Evolutionary conservation across 257 asterid species (phyloP), one percentile per base, ranked within the genome.

Genomic region (Orobanche coerulescens): DNA sequence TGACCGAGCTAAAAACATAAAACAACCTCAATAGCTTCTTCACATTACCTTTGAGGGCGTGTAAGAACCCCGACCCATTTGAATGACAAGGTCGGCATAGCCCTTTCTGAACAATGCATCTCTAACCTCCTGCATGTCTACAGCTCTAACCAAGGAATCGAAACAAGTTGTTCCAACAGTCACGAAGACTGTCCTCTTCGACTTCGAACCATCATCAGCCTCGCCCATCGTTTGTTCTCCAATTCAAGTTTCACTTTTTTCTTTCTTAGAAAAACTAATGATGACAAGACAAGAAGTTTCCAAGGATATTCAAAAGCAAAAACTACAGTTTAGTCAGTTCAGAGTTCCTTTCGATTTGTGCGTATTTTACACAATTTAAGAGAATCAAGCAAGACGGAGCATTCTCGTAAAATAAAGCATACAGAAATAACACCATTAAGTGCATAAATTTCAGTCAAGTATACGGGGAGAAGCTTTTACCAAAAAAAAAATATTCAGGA

Each of bases 141-240:
- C 92, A 6, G 95, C 86, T 78, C 75, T 79, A 77, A 89, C 96
- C 75, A 93, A 76, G 8, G 95, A 75, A 80, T 93, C 98, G 65
- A 93, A 93, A 77, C 78, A 40, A 52, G 98, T 93, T 6, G 97
- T 93, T 36, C 98, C 98, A 26, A 89, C 98, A 0, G 96, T 93
- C 75, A 86, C 94, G 58, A 93, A 89, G 31, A 83, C 97, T 18
- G 76, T 71, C 72, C 81, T 78, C 71, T 77, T 79, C 6, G 79
- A 56, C 66, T 62, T 58, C 61, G 40, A 16, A 65, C 28, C 65
- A 69, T 56, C 84, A 31, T 62, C 78, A 63, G 33, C 73, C 61
- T 73, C 85, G 36, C 63, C 75, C 94, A 82, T 85, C 26, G 31
- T 66, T 19, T 48, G 18, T 39, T 67, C 58, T 30, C 60, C 57